Percentiles rank a stretch among this genome's conserved stretches.
Evolutionary conservation across 2,329 filamentous ascomycete species (phyloP).

Genomic region (Hymenoscyphus repandus): DNA sequence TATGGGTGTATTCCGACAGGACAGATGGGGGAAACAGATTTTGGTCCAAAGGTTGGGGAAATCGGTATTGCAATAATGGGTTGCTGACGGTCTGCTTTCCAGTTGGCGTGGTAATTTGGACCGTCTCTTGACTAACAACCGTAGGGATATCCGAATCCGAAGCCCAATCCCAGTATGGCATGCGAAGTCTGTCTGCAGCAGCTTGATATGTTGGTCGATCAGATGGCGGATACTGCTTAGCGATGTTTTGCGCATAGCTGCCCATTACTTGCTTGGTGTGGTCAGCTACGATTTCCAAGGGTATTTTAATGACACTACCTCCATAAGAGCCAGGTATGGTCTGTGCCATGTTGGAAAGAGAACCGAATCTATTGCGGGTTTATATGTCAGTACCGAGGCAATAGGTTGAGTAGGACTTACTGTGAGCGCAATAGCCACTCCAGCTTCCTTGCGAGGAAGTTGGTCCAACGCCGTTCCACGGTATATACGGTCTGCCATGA

Average conservation of each 20-base stretch:
- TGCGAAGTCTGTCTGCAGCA: constrained; percentile 36
- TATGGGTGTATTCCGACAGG: constrained; percentile 23
- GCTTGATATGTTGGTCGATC: constrained; percentile 34
- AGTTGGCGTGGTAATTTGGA: constrained; percentile 27
- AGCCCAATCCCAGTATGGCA: constrained; percentile 45
- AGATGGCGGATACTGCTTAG: constrained; percentile 24
- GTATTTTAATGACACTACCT: constrained; percentile 36
- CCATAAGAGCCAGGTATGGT: constrained; percentile 47
- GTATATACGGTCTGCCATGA: constrained; percentile 22
- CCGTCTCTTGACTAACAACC: constrained; percentile 23
- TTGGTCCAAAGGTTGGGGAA: constrained; percentile 31
- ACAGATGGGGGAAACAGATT: constrained; percentile 33
- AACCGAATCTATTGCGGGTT: constrained; percentile 13
- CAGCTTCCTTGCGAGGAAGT: neutral
- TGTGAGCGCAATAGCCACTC: constrained; percentile 29
- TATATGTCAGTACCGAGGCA: neutral
- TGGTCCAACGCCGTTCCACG: constrained; percentile 22
- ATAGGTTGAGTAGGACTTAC: constrained; percentile 8
- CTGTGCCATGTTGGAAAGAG: constrained; percentile 46
- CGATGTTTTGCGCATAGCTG: constrained; percentile 40
- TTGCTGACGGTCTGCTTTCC: constrained; percentile 36
- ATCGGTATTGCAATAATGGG: constrained; percentile 46
- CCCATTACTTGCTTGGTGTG: constrained; percentile 45
- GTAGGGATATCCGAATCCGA: constrained; percentile 37
- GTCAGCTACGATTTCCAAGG: constrained; percentile 2